Evolutionary conservation across 164 flowering plant species (phyloP).

Genomic region (Berberis vulgaris): DNA sequence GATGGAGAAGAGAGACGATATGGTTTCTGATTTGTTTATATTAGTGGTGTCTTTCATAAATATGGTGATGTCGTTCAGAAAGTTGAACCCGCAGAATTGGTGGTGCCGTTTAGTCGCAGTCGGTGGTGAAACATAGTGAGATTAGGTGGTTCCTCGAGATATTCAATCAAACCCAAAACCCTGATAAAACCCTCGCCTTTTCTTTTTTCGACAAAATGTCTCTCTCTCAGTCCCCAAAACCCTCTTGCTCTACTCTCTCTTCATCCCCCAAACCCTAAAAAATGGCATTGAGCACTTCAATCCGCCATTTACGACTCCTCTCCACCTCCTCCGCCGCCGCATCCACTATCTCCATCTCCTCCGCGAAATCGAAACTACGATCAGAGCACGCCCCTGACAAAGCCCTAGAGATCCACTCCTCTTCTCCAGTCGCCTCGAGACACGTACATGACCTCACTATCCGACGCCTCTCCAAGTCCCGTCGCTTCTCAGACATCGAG

Average conservation of each 20-base stretch:
- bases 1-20: no score
- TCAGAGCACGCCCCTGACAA: conserved; percentile 52
- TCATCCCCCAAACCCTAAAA: not conserved
- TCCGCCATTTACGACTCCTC: conserved; percentile 3
- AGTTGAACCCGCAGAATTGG: no score
- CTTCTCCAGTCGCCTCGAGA: conserved; percentile 41
- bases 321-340: conserved; percentile 18
- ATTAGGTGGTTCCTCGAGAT: no score
- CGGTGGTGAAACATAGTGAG: no score
- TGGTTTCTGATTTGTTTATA: no score
- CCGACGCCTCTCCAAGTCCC: conserved; percentile 57
- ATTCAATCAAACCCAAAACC: no score
- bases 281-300: not conserved
- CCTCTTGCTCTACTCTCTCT: not conserved
- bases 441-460: conserved; percentile 53
- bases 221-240: no score
- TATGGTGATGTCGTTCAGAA: no score
- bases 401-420: conserved; percentile 46
- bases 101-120: no score
- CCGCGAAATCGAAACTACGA: conserved; percentile 37
- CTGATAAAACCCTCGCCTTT: no score
- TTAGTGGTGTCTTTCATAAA: no score
- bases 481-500: conserved; percentile 62
- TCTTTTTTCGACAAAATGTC: no score
- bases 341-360: conserved; percentile 36